Conservation (phyloP, 805 yeast genomes). For the Yueomyces sinensis region DNA sequence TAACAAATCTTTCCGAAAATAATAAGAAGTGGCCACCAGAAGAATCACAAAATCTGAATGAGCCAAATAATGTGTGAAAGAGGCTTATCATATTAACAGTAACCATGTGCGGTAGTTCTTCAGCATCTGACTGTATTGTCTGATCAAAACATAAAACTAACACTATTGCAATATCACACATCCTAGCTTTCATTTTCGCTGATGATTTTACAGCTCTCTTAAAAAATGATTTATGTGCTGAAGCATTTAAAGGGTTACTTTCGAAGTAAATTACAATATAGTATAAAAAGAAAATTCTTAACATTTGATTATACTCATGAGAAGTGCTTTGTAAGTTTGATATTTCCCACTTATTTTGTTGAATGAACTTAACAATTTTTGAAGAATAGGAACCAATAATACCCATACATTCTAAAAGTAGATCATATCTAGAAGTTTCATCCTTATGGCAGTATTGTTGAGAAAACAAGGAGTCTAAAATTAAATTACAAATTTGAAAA, state of each 20-base stretch:
- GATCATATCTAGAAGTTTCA: constrained; percentile 26
- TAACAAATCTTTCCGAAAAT: constrained; percentile 41
- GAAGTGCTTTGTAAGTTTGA: not conserved
- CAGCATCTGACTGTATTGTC: not conserved
- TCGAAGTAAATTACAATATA: constrained; percentile 41
- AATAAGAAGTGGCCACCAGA: constrained; percentile 49
- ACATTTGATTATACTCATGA: constrained; percentile 11
- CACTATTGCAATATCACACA: constrained; percentile 22
- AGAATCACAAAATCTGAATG: constrained; percentile 52
- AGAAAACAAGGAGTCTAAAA: constrained; percentile 27
- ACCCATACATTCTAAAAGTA: constrained; percentile 27
- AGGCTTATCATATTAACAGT: constrained; percentile 31
- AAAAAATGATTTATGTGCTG: constrained; percentile 29
- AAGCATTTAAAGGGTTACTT: constrained; percentile 31
- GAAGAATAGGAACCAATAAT: constrained; percentile 39
- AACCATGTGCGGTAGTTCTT: constrained; percentile 2
- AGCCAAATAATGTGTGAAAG: constrained; percentile 66
- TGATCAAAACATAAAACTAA: constrained; percentile 6
- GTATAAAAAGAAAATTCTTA: constrained; percentile 27
- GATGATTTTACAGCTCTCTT: constrained; percentile 31
- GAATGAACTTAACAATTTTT: constrained; percentile 22
- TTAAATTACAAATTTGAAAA: constrained; percentile 34
- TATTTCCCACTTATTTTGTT: constrained; percentile 26
- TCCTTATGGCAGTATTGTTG: constrained; percentile 14
- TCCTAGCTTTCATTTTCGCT: constrained; percentile 32